Evolutionary conservation across 2,329 filamentous ascomycete genomes (phyloP), one percentile per base, ranked within the genome.

Genomic region (Alternaria sp.): DNA sequence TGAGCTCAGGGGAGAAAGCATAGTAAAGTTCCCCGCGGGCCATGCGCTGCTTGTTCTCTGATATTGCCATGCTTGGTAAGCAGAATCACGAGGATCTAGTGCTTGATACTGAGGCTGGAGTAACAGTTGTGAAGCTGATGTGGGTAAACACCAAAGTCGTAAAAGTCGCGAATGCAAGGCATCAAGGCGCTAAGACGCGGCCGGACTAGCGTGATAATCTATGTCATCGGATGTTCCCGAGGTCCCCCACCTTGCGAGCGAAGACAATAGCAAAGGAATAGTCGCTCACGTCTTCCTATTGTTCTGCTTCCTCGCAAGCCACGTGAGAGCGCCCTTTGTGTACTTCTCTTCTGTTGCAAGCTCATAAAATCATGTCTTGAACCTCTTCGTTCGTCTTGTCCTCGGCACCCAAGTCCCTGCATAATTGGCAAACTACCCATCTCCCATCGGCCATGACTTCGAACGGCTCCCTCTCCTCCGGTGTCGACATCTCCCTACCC

Each of bases 1-100:
- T 77, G 4, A 95, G 86, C 33, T 90, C 85, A 0, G 90, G 88
- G 0, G 86, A 85, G 71, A 93, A 93, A 40, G 90, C 86, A 67
- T 88, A 84, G 76, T 92, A 93, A 10, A 94, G 83, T 73, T 94
- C 87, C 48, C 90, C 90, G 13, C 82, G 80, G 46, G 80, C 77
- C 88, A 91, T 92, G 44, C 72, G 74, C 41, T 70, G 66, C 62
- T 73, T 77, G 65, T 79, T 79, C 51, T 78, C 76, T 10, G 70
- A 72, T 0, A 70, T 26, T 2, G 61, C 59, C 74, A 76, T 54
- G 21, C 23, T 72, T 24, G 34, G 36, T n/a, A 17, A 17, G 7
- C 33, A 26, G 42, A 26, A 26, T 31, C 7, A 1, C n/a, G 44
- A n/a, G 29, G 10, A 13, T 23, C 23, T 17, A 36, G 31, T 10